Evolutionary conservation across 2,329 filamentous ascomycete species (phyloP), one percentile per base, ranked within the genome.

Genomic region (Trichoderma cornu-damae): DNA sequence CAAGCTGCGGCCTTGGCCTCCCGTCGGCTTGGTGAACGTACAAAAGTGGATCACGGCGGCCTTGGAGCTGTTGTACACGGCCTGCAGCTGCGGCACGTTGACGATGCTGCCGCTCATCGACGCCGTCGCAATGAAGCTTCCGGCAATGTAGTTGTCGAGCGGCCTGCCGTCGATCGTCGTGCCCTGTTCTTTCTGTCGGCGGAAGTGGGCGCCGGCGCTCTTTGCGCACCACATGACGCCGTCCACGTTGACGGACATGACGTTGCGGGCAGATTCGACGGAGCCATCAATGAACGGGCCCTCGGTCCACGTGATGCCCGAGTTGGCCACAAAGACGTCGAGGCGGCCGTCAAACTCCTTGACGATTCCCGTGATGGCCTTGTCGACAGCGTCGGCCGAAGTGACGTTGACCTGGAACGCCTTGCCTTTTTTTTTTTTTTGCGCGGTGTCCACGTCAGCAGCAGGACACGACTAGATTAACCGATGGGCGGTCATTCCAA

Each of bases 271-370:
- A 65, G 83, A 81, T 16, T 83, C 79, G 16, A 85, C 67, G 4
- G 81, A 74, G 22, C 84, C 86, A 60, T 89, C 84, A 34, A 89
- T 76, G 68, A 87, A 83, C 7, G 84, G 69, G 0, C 86, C 86
- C 59, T 89, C 78, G 2, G 80, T 85, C 87, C 87, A 92, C 0
- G 85, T 79, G 53, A 91, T 85, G 51, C 88, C 88, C 12, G 86
- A 85, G 68, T 94, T 93, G 64, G 89, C 88, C 43, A 92, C 82
- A 65, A 93, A 90, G 63, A 90, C 77, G 65, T 92, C 89, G 7
- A 93, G 80, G 4, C 87, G 82, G 59, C 85, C 85, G 67, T 87
- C 85, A 73, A 92, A 88, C 14, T 92, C 87, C 59, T 75, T 69
- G 42, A 85, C 73, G 61, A 82, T 79, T 6, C 74, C 70, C 59